Base-by-base conservation (phyloP, 2,329 filamentous ascomycete genomes). In the Sporothrix brunneoviolacea region DNA sequence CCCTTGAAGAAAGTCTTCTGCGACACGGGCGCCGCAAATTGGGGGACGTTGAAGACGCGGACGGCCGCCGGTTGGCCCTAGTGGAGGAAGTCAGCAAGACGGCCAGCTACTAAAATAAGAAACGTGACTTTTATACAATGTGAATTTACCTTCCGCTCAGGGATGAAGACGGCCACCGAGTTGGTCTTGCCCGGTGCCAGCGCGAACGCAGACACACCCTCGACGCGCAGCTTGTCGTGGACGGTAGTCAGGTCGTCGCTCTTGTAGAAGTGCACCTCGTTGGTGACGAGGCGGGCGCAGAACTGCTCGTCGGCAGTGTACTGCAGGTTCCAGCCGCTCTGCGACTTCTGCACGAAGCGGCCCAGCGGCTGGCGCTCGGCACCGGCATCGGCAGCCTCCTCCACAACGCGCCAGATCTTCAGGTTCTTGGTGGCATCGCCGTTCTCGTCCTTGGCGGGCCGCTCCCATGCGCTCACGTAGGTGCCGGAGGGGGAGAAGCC, bases 1-100 rank as follows among this genome's bases (percentile, higher is more conserved):
- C 91, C 91, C 75, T 98, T 98, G 82, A 90, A 98, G 66, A 98
- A 98, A 2, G 86, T 96, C 83, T 98, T 98, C 67, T 97, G 91
- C 35, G 91, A 96, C 44, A 95, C 83, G 4, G 91, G 84, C 48
- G 73, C 74, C 56, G 71, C 79, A 70, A 97, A 97, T 60, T 93
- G 79, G 37, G 93, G 91, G 32, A 97, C 87, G 59, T 91, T 89
- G 74, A 86, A 98, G 54, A 97, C 87, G 71, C 94, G 95, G 67
- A 97, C 90, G 2, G 88, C 81, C 49, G 93, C 91, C 32, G 93
- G 93, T 79, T 91, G 87, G 46, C 93, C 91, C 88, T 95, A 58
- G 21, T 15, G 40, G 33, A 43, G 35, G 47, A 18, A 7, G 48
- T 66, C 58, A 64, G 57, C 46, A n/a, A n/a, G n/a, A n/a, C n/a